phyloP scores from a whole-genome alignment of 805 yeast genomes.

The Lipomyces japonicus region DNA sequence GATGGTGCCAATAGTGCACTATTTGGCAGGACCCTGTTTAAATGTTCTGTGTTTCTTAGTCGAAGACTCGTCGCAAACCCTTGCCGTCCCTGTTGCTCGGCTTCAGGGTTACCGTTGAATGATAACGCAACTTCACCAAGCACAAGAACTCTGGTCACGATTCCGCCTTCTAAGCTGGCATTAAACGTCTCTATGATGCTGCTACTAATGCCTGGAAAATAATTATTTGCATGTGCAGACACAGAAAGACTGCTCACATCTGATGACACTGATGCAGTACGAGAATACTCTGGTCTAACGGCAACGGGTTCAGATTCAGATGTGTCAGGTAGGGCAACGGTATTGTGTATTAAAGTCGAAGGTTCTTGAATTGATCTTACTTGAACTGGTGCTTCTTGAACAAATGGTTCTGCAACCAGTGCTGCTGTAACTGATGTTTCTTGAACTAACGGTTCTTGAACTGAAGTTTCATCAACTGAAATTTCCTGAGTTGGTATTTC shows the following conservation, averaged over 20 bases:
- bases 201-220: constrained; percentile 68
- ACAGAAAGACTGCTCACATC: constrained; percentile 31
- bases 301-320: neutral
- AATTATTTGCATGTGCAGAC: constrained; percentile 49
- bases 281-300: neutral
- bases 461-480: neutral
- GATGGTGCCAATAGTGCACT: constrained; percentile 47
- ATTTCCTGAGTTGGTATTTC: neutral
- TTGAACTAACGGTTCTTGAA: neutral
- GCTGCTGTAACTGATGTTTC: neutral
- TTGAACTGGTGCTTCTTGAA: neutral
- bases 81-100: constrained; percentile 36
- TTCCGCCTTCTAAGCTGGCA: constrained; percentile 70
- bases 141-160: constrained; percentile 53
- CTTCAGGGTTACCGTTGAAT: constrained; percentile 43
- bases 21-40: constrained; percentile 51
- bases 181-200: constrained; percentile 82
- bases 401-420: neutral
- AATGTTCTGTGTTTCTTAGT: constrained; percentile 43
- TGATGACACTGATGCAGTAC: neutral
- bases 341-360: neutral
- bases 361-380: no score
- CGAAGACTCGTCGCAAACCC: constrained; percentile 42
- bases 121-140: constrained; percentile 86
- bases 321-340: neutral